Base-by-base conservation (phyloP, 176 grass and related monocot genomes). In the Leersia perrieri region DNA sequence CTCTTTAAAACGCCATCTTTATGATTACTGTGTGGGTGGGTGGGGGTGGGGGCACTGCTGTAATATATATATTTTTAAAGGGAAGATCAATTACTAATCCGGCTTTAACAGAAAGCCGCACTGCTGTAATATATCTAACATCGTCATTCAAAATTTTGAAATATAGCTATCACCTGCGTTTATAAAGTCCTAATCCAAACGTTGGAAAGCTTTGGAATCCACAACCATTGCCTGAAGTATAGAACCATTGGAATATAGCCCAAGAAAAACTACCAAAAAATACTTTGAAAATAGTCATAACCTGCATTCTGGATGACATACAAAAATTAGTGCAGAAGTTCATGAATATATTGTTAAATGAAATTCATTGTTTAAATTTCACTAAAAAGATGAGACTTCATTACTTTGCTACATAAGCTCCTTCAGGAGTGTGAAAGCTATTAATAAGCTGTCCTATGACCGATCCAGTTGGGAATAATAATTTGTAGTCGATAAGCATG, bases 221-320 rank as follows among this genome's bases (percentile, higher is more conserved):
- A 32, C 93, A 93, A 7, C 39, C 30, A 10, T 42, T 8, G 33
- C 85, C 87, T 9, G 72, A 83, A 12, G 62, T 73, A 11, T 86
- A 96, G 70, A 96, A 92, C 90, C 93, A 96, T 28, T 88, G 80
- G 68, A 93, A 96, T 28, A 84, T 5, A 8, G 83, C 69, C 93
- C 93, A 96, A 12, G 55, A 66, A 61, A 96, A 82, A 74, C 90
- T 96, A 61, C 69, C 85, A 0, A 58, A 0, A 74, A 96, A 96
- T 66, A 80, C 16, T 84, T 88, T 96, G 57, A 86, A 34, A 63
- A 95, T 45, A 22, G 78, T 68, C 0, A 62, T 23, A 44, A 88
- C 71, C 71, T 92, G 90, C 69, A 90, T 47, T 40, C 93, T 95
- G 57, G 34, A 42, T 33, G 16, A 61, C 62, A 60, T 47, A 58